A percentile compares a stretch with the other conserved stretches of the same genome.
Evolutionary conservation across 1,284 basidiomycete species (phyloP).

Genomic region (Peniophora sp.): DNA sequence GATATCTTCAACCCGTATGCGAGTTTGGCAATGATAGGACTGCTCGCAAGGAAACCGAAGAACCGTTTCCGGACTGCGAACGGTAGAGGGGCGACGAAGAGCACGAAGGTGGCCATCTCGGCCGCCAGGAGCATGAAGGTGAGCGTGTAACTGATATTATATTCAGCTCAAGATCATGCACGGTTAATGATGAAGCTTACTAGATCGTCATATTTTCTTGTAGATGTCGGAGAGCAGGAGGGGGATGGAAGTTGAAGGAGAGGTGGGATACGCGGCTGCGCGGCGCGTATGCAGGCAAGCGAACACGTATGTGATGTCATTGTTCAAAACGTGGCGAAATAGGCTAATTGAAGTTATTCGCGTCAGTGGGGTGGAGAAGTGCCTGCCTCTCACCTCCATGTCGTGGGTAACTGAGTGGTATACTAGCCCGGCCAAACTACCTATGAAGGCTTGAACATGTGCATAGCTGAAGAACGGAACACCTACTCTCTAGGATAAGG

Average conservation of each 20-base stretch:
- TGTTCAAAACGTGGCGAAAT: background rate
- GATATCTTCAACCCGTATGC: constrained; percentile 86
- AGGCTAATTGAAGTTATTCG: no score
- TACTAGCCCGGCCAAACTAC: no score
- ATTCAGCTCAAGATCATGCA: background rate
- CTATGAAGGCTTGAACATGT: no score
- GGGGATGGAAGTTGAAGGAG: background rate
- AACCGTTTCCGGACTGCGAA: constrained; percentile 64
- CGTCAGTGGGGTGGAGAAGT: no score
- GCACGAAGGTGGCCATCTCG: constrained; percentile 72
- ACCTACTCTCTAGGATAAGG: no score
- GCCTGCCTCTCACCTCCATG: no score
- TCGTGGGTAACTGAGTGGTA: no score
- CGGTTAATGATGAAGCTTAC: constrained; percentile 27
- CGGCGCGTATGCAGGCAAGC: background rate
- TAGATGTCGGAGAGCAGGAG: background rate
- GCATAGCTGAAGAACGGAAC: no score
- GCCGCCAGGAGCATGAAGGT: constrained; percentile 72
- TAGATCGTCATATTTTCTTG: constrained; percentile 58
- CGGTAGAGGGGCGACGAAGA: constrained; percentile 72
- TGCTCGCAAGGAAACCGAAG: constrained; percentile 72
- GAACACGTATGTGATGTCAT: background rate
- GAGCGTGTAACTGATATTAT: constrained; percentile 52
- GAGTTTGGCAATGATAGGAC: constrained; percentile 59
- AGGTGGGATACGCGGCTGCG: background rate